A percentile compares a stretch with the other conserved stretches of the same genome.
These are phyloP conservation scores for Ophiostoma quercus DNA, from an alignment of 2,329 filamentous ascomycete species.

Conservation along the genomic window DNA sequence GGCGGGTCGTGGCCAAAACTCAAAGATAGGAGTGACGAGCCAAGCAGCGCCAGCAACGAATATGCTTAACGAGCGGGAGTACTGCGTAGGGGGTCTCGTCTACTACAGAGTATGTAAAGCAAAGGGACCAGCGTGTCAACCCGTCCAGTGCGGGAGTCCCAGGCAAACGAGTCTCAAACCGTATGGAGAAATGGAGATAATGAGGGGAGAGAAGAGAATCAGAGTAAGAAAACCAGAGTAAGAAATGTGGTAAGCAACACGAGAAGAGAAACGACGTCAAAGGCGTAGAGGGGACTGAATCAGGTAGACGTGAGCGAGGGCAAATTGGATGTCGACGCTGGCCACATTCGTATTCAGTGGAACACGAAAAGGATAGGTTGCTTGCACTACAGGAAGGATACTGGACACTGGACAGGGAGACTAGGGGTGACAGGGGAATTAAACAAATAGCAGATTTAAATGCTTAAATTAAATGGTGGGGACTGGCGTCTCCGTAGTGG, in stretches of 20 bases:
- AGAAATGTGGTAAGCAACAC: background rate
- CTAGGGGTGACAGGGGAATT: constrained; percentile 1
- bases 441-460: constrained; percentile 15
- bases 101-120: background rate
- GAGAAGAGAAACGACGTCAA: background rate
- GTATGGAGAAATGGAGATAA: constrained; percentile 8
- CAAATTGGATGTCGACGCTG: constrained; percentile 18
- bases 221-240: too few relatives aligned
- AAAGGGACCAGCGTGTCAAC: constrained; percentile 11
- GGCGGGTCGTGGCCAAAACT: constrained; percentile 2
- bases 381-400: background rate
- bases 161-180: background rate
- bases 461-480: background rate
- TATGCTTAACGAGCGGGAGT: background rate
- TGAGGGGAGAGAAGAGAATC: constrained; percentile 1
- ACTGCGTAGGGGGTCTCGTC: background rate
- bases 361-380: constrained; percentile 23
- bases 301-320: constrained; percentile 16
- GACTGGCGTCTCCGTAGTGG: background rate
- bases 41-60: background rate
- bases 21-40: background rate
- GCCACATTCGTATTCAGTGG: constrained; percentile 22
- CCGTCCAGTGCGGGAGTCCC: constrained; percentile 12
- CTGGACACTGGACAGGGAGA: constrained; percentile 1
- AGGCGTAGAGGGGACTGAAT: constrained; percentile 11